Evolutionary conservation across 2,329 filamentous ascomycete genomes (phyloP).

Genomic region (Phaeoacremonium minimum): DNA sequence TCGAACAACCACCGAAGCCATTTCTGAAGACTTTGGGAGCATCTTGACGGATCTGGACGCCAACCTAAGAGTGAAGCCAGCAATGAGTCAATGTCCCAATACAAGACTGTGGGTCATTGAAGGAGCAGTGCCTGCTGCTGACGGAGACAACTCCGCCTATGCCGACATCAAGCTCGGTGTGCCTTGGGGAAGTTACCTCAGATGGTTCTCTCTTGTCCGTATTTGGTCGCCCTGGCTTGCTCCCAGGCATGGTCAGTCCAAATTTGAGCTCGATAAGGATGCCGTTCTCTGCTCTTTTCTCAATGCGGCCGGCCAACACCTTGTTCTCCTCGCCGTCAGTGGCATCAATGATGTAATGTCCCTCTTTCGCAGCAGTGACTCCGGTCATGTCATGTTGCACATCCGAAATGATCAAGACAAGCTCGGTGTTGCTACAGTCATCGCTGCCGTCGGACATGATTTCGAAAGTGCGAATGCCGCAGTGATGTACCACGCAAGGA

Average conservation of each 20-base stretch:
- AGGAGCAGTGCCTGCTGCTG: constrained; percentile 49
- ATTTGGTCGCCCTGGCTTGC: constrained; percentile 82
- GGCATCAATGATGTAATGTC: constrained; percentile 68
- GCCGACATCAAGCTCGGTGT: constrained; percentile 55
- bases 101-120: constrained; percentile 70
- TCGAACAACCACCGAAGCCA: constrained; percentile 17
- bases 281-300: constrained; percentile 77
- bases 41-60: constrained; percentile 56
- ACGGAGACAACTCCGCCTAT: constrained; percentile 53
- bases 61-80: constrained; percentile 47
- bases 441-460: constrained; percentile 67
- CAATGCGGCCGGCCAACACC: constrained; percentile 63
- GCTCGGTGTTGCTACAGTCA: constrained; percentile 52
- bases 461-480: constrained; percentile 76
- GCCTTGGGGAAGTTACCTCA: constrained; percentile 54
- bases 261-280: constrained; percentile 70
- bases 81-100: constrained; percentile 61
- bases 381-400: constrained; percentile 65
- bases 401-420: constrained; percentile 65
- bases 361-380: constrained; percentile 58
- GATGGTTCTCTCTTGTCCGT: constrained; percentile 80
- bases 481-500: constrained; percentile 83
- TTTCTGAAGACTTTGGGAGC: constrained; percentile 39
- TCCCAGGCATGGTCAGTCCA: constrained; percentile 72
- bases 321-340: constrained; percentile 76